Evolutionary conservation across 331 rosid genomes (phyloP), one percentile per base, ranked within the genome.

Genomic region (Saraca asoca): DNA sequence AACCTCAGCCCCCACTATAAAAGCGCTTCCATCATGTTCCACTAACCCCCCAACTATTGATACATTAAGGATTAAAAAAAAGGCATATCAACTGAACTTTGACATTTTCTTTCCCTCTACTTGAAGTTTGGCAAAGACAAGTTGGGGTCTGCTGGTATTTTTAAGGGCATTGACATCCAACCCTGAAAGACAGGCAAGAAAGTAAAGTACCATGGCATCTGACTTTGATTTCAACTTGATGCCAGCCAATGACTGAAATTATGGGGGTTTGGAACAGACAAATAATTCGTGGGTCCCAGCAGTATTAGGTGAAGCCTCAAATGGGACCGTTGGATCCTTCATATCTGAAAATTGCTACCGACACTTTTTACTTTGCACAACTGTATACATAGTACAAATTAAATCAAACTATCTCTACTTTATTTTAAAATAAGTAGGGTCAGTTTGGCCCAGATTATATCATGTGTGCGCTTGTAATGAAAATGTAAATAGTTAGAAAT

Each of bases 221-320:
- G 89, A 91, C 98, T 87, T 79, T 74, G 95, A 91, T 74, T 76
- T 88, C 96, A 86, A 75, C 79, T 85, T 81, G 87, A 91, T 73
- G 79, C 74, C 52, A 51, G 69, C 75, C 75, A 72, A 53, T 75
- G 75, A 76, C 90, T 54, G 68, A 65, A 75, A 53, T 60, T 60
- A 64, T 80, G 82, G 68, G 76, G 75, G 81, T 75, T 76, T 74
- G 83, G 74, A 82, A 54, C 64, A 62, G 80, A 79, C 69, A 73
- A 75, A 77, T 60, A 70, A 69, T 59, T 38, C 11, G 57, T 64
- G 81, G 91, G 86, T 46, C 88, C 93, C 69, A 61, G 62, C 43
- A 75, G 62, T 66, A 70, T 53, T 65, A 66, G 69, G 78, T 57
- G 76, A n/a, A 58, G 67, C 68, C 68, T 65, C 71, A 20, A 38